Base-by-base conservation (phyloP, 345 rosid genomes). In the Syzygium aromaticum region DNA sequence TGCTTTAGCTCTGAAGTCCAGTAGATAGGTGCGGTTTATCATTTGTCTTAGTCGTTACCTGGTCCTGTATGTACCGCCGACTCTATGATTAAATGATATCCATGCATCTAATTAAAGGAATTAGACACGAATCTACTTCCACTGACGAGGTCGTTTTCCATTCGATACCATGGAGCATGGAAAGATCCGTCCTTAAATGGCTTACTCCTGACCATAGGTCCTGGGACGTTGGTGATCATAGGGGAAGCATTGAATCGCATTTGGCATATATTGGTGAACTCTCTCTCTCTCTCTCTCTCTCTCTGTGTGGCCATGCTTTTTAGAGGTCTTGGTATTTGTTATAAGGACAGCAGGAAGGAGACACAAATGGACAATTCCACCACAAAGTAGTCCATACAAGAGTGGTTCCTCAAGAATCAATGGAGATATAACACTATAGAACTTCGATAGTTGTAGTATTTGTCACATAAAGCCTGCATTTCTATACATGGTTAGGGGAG, bases 1-100 rank as follows among this genome's bases (percentile, higher is more conserved):
- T 91, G 86, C 94, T 93, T 88, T 90, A 85, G 91, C 89, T 88
- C 88, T 92, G 54, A 88, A 80, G 86, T 54, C 51, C 61, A 4
- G 28, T 53, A 19, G 54, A 7, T 84, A 11, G 57, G 64, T 84
- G 64, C 49, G 27, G 86, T 84, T 84, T 84, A 53, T 84, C 86
- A 30, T 52, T 84, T 53, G 86, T 53, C 86, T 84, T 56, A 33
- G 86, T 53, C 17, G 86, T 54, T 84, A 57, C 64, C 49, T 84
- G 86, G 86, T 84, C 64, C 30, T 84, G 64, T 84, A 84, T 54
- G 63, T 54, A 84, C 86, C 64, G 17, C 61, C 21, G 86, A 84
- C 86, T 52, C 64, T 84, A 53, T 56, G 86, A 54, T 84, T 84
- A 54, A 84, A 84, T 84, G 86, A 84, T 54, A 84, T 54, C 64